These are phyloP conservation scores for Sambucus nigra DNA, from an alignment of 129 eudicot species.

Conservation along the genomic window DNA sequence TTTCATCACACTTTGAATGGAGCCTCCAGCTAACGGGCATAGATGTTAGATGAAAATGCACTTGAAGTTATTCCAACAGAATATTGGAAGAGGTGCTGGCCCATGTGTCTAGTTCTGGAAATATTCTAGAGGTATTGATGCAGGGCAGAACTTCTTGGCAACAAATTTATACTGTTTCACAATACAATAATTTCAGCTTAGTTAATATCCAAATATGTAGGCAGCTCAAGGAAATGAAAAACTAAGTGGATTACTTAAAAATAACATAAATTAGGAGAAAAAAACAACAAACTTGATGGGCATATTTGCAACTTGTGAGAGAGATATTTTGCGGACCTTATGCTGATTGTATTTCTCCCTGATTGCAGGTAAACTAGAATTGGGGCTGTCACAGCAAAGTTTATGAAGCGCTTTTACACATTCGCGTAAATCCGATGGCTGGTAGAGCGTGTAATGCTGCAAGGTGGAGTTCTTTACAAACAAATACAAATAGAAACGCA, in stretches of 20 bases:
- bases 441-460: conserved; percentile 72
- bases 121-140: conserved; percentile 65
- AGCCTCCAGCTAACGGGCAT: not conserved
- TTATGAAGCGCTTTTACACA: conserved; percentile 70
- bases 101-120: conserved; percentile 25
- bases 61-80: conserved; percentile 16
- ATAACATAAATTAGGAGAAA: no score
- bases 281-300: no score
- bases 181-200: conserved; percentile 1
- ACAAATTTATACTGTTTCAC: conserved; percentile 79
- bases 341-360: conserved; percentile 96
- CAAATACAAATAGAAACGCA: no score
- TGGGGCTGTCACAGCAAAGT: conserved; percentile 43
- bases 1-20: not conserved
- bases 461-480: conserved; percentile 63
- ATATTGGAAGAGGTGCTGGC: conserved; percentile 6
- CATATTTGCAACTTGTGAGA: no score
- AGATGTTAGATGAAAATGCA: not conserved
- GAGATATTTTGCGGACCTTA: conserved; percentile 34
- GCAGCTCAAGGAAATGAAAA: no score
- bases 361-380: conserved; percentile 76
- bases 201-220: no score
- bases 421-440: conserved; percentile 59
- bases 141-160: conserved; percentile 81
- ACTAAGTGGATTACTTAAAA: no score